Conservation (phyloP, 2,329 filamentous ascomycete genomes). For the Monosporascus sp. region DNA sequence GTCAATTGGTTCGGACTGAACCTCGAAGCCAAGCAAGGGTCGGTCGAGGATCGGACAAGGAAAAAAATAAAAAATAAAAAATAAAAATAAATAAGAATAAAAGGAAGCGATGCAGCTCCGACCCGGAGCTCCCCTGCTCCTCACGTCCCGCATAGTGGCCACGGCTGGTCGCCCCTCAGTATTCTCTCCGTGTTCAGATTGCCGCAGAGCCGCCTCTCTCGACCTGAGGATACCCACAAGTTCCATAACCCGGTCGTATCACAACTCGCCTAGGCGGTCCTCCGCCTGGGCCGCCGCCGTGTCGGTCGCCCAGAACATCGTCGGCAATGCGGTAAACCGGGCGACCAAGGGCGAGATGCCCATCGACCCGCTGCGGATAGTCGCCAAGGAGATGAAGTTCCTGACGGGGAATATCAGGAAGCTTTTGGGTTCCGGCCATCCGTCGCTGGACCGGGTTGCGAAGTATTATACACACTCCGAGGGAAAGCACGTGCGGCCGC, state of each 20-base stretch:
- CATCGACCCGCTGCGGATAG: constrained; percentile 81
- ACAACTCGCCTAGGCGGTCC: constrained; percentile 39
- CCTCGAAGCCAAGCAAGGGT: too few species aligned
- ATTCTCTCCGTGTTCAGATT: constrained; percentile 35
- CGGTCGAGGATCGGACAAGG: too few species aligned
- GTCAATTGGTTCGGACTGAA: constrained; percentile 23
- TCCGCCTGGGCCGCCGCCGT: constrained; percentile 77
- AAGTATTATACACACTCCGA: constrained; percentile 98
- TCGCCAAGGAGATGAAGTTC: constrained; percentile 96
- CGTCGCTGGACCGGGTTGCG: constrained; percentile 86
- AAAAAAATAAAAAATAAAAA: too few species aligned
- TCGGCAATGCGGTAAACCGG: constrained; percentile 61
- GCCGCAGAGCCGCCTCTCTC: constrained; percentile 27
- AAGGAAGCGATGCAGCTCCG: constrained; percentile 47
- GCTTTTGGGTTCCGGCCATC: constrained; percentile 89
- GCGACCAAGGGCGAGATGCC: constrained; percentile 62
- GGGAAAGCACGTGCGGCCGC: constrained; percentile 92
- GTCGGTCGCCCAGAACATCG: constrained; percentile 64
- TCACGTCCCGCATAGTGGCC: constrained; percentile 28
- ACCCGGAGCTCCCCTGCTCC: constrained; percentile 47
- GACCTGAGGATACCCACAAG: constrained; percentile 27
- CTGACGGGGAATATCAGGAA: constrained; percentile 90
- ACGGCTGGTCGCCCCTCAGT: constrained; percentile 28
- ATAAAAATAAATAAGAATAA: too few species aligned
- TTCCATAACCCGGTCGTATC: constrained; percentile 29